These are phyloP conservation scores for Iris macrosiphon DNA, from an alignment of 106 monocot species.

Conservation along the genomic window DNA sequence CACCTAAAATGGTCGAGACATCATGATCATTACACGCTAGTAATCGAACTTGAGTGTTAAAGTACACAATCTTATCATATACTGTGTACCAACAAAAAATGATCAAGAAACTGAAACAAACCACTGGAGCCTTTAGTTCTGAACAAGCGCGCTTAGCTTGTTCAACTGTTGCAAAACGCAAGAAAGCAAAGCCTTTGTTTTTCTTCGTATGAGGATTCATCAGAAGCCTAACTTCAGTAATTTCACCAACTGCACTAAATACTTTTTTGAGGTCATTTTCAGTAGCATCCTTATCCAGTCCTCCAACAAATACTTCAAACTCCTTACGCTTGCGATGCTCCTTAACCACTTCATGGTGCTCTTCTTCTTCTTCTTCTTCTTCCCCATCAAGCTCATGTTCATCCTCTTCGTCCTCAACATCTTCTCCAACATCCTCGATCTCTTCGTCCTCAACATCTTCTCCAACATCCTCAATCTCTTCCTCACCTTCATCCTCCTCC, in stretches of 20 bases:
- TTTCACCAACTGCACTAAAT: constrained; percentile 63
- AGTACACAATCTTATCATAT: neutral
- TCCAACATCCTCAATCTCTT: constrained; percentile 31
- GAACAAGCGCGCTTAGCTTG: constrained; percentile 74
- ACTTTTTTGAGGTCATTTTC: constrained; percentile 72
- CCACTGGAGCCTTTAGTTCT: constrained; percentile 68
- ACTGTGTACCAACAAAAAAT: neutral
- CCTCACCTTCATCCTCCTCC: constrained; percentile 42
- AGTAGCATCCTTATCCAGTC: constrained; percentile 72
- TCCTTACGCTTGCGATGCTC: constrained; percentile 76
- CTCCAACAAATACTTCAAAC: constrained; percentile 95
- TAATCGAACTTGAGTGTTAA: neutral
- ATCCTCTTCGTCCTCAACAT: constrained; percentile 41
- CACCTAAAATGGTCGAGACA: constrained; percentile 29
- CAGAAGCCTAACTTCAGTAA: constrained; percentile 65
- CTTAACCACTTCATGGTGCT: constrained; percentile 56
- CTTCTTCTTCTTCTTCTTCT: constrained; percentile 62
- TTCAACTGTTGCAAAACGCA: constrained; percentile 80
- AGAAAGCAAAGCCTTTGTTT: constrained; percentile 87
- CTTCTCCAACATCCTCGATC: constrained; percentile 46
- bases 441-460: constrained; percentile 56
- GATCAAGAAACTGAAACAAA: constrained; percentile 22
- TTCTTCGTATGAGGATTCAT: constrained; percentile 72
- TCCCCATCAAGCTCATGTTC: constrained; percentile 32
- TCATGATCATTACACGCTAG: neutral